Conservation (phyloP, 352 stramenopile species). For the Salisapilia sapeloensis region DNA sequence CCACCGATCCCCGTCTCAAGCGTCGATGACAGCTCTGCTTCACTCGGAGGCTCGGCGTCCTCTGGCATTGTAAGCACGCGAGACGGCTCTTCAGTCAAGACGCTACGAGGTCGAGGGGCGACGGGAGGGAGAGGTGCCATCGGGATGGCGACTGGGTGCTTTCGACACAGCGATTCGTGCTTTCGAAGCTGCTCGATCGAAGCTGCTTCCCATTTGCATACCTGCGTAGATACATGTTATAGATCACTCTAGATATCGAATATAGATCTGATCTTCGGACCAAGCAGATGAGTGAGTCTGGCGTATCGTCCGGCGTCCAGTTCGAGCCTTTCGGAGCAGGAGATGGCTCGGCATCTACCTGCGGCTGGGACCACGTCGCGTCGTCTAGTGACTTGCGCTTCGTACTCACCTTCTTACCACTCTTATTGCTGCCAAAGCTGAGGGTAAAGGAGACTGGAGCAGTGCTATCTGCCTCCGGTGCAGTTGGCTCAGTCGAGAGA, state of each 20-base stretch:
- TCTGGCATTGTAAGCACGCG: too few relatives aligned
- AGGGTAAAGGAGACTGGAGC: neutral
- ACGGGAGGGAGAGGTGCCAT: too few relatives aligned
- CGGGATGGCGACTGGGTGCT: too few relatives aligned
- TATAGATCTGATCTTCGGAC: slow-evolving; percentile 12
- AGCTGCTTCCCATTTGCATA: slow-evolving; percentile 66
- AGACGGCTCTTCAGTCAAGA: too few relatives aligned
- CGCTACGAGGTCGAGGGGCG: too few relatives aligned
- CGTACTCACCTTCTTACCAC: slow-evolving; percentile 9
- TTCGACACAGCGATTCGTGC: slow-evolving; percentile 58
- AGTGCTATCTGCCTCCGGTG: neutral
- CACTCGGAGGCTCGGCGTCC: too few relatives aligned
- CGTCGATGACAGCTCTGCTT: slow-evolving; percentile 3
- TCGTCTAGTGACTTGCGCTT: slow-evolving; percentile 65
- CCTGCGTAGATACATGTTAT: slow-evolving; percentile 9
- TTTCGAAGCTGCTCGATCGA: slow-evolving; percentile 59
- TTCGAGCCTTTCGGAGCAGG: slow-evolving; percentile 3
- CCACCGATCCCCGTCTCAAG: slow-evolving; percentile 55
- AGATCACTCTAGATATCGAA: neutral
- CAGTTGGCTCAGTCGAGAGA: neutral
- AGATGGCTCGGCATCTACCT: slow-evolving; percentile 3
- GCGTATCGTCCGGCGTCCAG: slow-evolving; percentile 16
- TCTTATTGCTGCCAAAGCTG: slow-evolving; percentile 3
- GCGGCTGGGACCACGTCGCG: slow-evolving; percentile 64
- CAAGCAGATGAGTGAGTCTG: slow-evolving; percentile 63